Evolutionary conservation across 768 basidiomycete species (phyloP), one percentile per base, ranked within the genome.

Genomic region (Mycena belliarum): DNA sequence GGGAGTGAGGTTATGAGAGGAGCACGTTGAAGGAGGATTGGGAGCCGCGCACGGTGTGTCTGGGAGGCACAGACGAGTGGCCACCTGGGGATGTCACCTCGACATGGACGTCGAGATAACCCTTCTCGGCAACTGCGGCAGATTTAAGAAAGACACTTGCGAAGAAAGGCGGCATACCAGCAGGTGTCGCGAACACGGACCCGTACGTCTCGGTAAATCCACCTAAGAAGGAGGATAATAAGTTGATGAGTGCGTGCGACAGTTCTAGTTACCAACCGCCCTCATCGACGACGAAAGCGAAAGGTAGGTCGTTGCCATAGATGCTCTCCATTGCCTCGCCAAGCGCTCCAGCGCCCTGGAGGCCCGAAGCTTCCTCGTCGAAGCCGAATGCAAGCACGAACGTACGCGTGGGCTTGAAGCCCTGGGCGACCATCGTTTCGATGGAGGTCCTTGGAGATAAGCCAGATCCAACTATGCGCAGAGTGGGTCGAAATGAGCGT

Each of bases 281-380:
- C 76, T 98, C 95, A 66, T 98, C 95, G 32, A 98, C 78, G 43
- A 97, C 70, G 68, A 96, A 78, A 0, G 89, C 84, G 67, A 93
- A 85, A 2, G 62, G 62, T 5, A 83, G 81, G 65, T 93, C 71
- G 57, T 81, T 68, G 33, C 93, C 94, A 67, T 91, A 95, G 16
- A 75, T 78, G 3, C 77, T 63, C 45, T 83, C 68, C 28, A 97
- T 72, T 43, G 73, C 73, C 12, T 72, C 65, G 0, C 76, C 75
- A 40, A 89, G 74, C 4, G 67, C 65, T 24, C 69, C 70, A 10
- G 87, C 88, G 29, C 88, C 88, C 84, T 89, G 59, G 7, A 52
- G 49, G 38, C 86, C 86, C 52, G 78, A 76, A 54, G 81, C 75
- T 73, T 91, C 90, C 68, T 92, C 91, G 63, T 92, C 91, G 60